Percentiles rank a stretch among this genome's conserved stretches.
Conservation (phyloP, 176 grass and related monocot genomes). For the Musa beccarii region DNA sequence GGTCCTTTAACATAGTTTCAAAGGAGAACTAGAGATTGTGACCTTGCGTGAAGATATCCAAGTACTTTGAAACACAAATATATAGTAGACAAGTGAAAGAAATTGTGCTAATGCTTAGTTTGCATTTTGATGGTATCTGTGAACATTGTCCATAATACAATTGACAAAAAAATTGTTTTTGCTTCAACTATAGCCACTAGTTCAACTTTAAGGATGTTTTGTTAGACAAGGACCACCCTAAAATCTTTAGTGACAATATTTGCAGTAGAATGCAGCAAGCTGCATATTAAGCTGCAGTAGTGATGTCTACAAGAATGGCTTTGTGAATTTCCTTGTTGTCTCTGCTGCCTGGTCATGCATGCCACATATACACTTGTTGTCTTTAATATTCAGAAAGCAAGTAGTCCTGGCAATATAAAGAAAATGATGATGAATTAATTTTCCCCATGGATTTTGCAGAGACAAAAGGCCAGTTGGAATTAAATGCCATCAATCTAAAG, state of each 20-base stretch:
- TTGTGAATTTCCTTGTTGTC: not conserved
- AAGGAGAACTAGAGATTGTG: no score
- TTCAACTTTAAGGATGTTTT: not conserved
- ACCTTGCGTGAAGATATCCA: no score
- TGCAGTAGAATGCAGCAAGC: not conserved
- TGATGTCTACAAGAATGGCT: not conserved
- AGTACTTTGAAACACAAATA: no score
- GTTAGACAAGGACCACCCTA: not conserved
- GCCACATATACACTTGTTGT: not conserved
- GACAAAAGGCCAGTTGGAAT: slow-evolving; percentile 33
- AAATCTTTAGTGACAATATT: not conserved
- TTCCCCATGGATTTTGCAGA: slow-evolving; percentile 28
- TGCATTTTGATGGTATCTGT: no score
- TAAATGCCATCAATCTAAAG: slow-evolving; percentile 23
- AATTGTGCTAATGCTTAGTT: no score
- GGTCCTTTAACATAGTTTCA: no score
- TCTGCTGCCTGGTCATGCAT: not conserved
- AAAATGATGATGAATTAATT: not conserved
- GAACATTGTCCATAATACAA: no score
- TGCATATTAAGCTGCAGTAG: not conserved
- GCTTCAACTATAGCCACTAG: not conserved
- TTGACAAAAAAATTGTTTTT: not conserved
- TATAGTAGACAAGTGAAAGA: no score
- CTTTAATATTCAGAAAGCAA: not conserved
- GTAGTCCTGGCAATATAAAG: not conserved